Evolutionary conservation across 108 stramenopile species (phyloP), one percentile per base, ranked within the genome.

Genomic region (Mayamaea pseudoterrestris): DNA sequence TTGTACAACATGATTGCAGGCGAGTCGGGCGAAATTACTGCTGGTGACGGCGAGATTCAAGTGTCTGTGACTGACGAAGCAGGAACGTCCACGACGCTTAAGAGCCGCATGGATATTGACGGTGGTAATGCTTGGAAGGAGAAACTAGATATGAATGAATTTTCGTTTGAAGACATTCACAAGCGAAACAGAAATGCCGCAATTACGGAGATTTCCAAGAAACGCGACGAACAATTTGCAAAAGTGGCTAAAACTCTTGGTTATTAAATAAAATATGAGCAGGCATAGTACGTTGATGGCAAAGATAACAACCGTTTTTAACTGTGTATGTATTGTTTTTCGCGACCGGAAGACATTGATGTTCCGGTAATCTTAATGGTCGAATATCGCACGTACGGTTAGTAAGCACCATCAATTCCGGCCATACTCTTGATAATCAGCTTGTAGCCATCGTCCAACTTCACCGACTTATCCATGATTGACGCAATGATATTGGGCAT

Each of bases 1-100:
- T 45, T 93, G 47, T 98, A 98, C 81, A 98, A 98, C 67, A 50
- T 98, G 20, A 74, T 98, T 28, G 79, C 71, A 50, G 83, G 87
- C 17, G 53, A 66, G 7, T 70, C 75, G 4, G 83, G 68, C 27
- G 92, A 81, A 8, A 80, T 96, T 31, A 60, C 77, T 12, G 86
- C 93, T 5, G 79, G 56, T 25, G 81, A 71, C 43, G 92, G 90
- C 45, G 91, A 94, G 53, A 94, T 96, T 27, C 58, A 81, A 58
- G 95, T 93, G 23, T 83, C 90, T 23, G 93, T 98, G 18, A 73
- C 81, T 22, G 72, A 72, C 17, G 75, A 71, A 31, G 53, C 69
- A 32, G 95, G 93, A 9, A 68, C 57, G 14, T 59, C 68, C 41
- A 69, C 61, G 53, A 58, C 76, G 27, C 53, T 93, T 50, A 73